Evolutionary conservation across 208 protist genomes (phyloP).

Genomic region (Leishmania mexicana): DNA sequence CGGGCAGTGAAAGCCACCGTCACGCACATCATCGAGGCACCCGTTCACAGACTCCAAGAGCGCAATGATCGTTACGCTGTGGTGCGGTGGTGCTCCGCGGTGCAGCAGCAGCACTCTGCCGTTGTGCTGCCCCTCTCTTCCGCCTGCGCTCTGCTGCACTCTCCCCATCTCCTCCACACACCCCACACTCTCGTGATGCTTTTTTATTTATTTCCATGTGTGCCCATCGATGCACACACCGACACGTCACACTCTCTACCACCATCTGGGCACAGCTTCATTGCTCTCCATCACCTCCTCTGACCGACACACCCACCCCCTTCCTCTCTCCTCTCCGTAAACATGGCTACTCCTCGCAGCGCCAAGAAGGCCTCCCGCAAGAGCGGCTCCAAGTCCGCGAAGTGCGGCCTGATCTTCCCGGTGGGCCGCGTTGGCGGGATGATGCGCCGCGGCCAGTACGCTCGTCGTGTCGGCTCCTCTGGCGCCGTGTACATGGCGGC

Average conservation of each 20-base stretch:
- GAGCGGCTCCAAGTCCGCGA: constrained; percentile 86
- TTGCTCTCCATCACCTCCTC: neutral
- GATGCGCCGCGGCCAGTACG: constrained; percentile 96
- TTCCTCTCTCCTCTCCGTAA: neutral
- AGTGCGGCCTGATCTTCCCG: constrained; percentile 98
- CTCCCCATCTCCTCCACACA: neutral
- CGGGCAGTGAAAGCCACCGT: neutral
- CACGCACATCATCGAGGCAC: neutral
- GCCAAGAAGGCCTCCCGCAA: constrained; percentile 82
- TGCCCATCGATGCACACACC: neutral
- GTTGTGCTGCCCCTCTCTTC: neutral
- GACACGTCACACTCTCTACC: neutral
- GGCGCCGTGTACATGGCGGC: constrained; percentile 99
- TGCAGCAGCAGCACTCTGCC: neutral
- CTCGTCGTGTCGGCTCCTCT: constrained; percentile 95
- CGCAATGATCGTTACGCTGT: neutral
- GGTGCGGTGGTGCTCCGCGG: neutral
- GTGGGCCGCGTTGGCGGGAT: constrained; percentile 97
- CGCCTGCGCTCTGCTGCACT: neutral
- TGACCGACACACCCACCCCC: neutral
- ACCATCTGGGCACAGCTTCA: neutral
- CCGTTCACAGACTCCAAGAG: neutral
- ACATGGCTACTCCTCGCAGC: constrained; percentile 69
- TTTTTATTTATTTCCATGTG: too few species aligned
- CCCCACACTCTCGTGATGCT: too few species aligned